Evolutionary conservation across 2,329 filamentous ascomycete genomes (phyloP), one percentile per base, ranked within the genome.

Genomic region (Penicillium palitans): DNA sequence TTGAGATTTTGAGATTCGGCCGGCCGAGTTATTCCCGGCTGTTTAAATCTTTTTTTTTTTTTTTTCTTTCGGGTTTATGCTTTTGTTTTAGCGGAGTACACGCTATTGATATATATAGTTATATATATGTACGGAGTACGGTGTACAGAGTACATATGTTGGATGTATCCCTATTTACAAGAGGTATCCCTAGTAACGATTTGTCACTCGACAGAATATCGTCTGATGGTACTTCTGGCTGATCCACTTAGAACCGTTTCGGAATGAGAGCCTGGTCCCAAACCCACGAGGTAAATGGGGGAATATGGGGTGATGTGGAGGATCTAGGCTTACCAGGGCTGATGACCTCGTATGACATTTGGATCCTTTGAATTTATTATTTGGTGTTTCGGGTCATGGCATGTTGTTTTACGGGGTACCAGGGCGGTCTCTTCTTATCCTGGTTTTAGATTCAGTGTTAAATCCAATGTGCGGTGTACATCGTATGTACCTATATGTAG

Each of bases 1-100:
- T 5, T 27, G 25, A 27, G 25, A 27, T 27, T 31, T 5, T 33
- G 31, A 13, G 31, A 3, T n/a, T 40, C 37, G 37, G 37, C 37
- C 55, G 55, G 21, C 55, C 55, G 55, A 47, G 50, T 35, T 42
- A 35, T 42, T 6, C 35, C 49, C 55, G 55, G 33, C n/a, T 37
- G 25, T 46, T 41, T 41, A 21, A 13, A 3, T 15, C 7, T 21
- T 42, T 24, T 41, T 6, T 3, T 6, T 3, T 6, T 7, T 41
- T 24, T 17, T 6, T 17, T 6, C 3, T 1, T 35, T 35, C 12
- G 4, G 2, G 6, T 35, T 35, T 15, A 37, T 15, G 6, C 7
- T 37, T 35, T 7, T 15, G 6, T 35, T 35, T 35, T 21, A 21
- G 17, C 13, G 33, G 6, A 6, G 12, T 35, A 17, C 29, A 5